Conservation (phyloP, 805 yeast species). For the Monosporozyma solicola region DNA sequence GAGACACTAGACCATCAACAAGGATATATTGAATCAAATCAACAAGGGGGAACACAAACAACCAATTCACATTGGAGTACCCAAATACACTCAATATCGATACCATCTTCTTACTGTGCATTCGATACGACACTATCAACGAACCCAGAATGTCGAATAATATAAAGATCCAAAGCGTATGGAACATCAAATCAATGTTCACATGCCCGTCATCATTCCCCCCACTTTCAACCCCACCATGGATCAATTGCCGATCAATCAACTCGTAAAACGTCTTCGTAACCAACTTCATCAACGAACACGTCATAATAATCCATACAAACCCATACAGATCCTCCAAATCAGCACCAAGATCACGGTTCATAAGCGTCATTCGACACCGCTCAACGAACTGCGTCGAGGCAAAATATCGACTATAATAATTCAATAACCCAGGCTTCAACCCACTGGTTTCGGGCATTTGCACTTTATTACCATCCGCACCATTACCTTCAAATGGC, state of each 20-base stretch:
- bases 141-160: neutral
- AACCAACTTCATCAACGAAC: slow-evolving; percentile 65
- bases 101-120: slow-evolving; percentile 2
- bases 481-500: neutral
- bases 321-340: slow-evolving; percentile 73
- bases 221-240: slow-evolving; percentile 17
- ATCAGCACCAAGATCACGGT: neutral
- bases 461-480: neutral
- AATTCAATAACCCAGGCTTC: slow-evolving; percentile 21
- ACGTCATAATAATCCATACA: slow-evolving; percentile 82
- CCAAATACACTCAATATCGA: slow-evolving; percentile 65
- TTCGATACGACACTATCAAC: neutral
- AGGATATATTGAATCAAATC: slow-evolving; percentile 7
- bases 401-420: slow-evolving; percentile 20
- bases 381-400: neutral
- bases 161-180: slow-evolving; percentile 53
- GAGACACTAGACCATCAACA: neutral
- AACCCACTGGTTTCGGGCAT: slow-evolving; percentile 8
- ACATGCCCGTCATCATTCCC: slow-evolving; percentile 42
- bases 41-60: slow-evolving; percentile 55
- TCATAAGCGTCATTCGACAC: neutral
- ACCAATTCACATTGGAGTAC: slow-evolving; percentile 75
- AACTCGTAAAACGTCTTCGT: slow-evolving; percentile 53
- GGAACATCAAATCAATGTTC: slow-evolving; percentile 48
- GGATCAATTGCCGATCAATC: slow-evolving; percentile 46